A percentile compares a stretch with the other conserved stretches of the same genome.
Evolutionary conservation across 352 stramenopile species (phyloP).

Genomic region (Peronospora belbahrii): DNA sequence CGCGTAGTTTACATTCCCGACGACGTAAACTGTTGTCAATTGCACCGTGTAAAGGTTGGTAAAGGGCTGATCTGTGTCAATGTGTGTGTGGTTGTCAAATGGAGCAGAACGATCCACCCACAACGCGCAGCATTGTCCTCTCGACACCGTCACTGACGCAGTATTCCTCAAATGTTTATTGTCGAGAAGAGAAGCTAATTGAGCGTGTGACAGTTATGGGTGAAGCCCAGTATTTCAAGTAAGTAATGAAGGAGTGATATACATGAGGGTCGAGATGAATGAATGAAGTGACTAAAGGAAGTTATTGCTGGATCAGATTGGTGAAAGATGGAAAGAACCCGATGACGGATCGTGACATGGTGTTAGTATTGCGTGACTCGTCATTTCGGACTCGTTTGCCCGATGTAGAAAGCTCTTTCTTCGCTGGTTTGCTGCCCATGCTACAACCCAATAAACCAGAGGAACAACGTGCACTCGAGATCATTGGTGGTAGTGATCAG

Average conservation of each 20-base stretch:
- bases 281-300: not conserved
- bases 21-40: conserved; percentile 28
- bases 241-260: conserved; percentile 3
- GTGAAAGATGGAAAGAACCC: conserved; percentile 53
- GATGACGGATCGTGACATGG: conserved; percentile 37
- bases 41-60: not conserved
- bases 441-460: conserved; percentile 21
- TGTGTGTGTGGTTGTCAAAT: conserved; percentile 1
- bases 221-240: conserved; percentile 58
- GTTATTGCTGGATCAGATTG: conserved; percentile 21
- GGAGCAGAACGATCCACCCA: conserved; percentile 64
- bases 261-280: not conserved
- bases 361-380: conserved; percentile 60
- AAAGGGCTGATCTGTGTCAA: conserved; percentile 4
- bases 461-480: conserved; percentile 32
- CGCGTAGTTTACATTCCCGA: conserved; percentile 76
- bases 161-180: conserved; percentile 75
- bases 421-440: conserved; percentile 30
- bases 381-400: conserved; percentile 34
- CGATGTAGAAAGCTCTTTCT: conserved; percentile 28
- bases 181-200: conserved; percentile 32
- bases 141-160: conserved; percentile 62
- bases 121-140: conserved; percentile 46
- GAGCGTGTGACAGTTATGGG: conserved; percentile 39
- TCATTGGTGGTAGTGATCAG: conserved; percentile 50